phyloP scores from a whole-genome alignment of 2,329 filamentous ascomycete genomes.

The Pseudogymnoascus sp. region DNA sequence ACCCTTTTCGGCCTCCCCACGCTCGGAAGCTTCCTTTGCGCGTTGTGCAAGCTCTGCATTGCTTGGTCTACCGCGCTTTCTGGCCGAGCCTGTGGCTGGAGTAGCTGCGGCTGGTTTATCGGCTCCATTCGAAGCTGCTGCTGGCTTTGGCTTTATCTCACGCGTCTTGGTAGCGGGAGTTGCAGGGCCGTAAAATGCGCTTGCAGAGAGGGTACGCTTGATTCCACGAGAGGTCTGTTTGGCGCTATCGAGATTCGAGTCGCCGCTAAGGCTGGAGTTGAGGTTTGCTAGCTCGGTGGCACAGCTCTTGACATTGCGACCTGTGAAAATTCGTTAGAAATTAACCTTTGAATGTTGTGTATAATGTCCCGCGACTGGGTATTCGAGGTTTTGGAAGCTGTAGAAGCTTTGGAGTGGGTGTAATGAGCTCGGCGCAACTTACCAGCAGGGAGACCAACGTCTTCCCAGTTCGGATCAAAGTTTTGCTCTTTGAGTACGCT shows the following conservation, averaged over 20 bases:
- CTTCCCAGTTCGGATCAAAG: slow-evolving; percentile 37
- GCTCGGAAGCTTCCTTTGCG: slow-evolving; percentile 6
- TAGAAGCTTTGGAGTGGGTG: background rate
- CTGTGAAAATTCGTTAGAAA: background rate
- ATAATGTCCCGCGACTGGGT: background rate
- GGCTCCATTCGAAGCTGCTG: slow-evolving; percentile 5
- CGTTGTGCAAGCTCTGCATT: slow-evolving; percentile 11
- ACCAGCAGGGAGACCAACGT: slow-evolving; percentile 39
- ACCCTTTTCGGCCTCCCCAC: background rate
- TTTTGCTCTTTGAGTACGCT: slow-evolving; percentile 33
- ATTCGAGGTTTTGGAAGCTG: background rate
- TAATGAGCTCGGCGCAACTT: slow-evolving; percentile 12
- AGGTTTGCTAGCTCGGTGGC: background rate
- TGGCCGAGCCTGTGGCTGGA: background rate
- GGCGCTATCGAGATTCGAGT: background rate
- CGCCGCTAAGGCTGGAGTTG: background rate
- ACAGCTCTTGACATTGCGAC: background rate
- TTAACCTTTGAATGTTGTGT: background rate
- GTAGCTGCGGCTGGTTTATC: background rate
- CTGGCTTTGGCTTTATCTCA: background rate
- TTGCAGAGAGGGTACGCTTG: background rate
- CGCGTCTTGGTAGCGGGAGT: slow-evolving; percentile 1
- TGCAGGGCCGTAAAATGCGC: background rate
- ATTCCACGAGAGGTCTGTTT: background rate
- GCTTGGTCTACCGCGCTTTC: slow-evolving; percentile 12